phyloP scores from a whole-genome alignment of 2,329 filamentous ascomycete genomes.

The Neofusicoccum kwambonambiense region DNA sequence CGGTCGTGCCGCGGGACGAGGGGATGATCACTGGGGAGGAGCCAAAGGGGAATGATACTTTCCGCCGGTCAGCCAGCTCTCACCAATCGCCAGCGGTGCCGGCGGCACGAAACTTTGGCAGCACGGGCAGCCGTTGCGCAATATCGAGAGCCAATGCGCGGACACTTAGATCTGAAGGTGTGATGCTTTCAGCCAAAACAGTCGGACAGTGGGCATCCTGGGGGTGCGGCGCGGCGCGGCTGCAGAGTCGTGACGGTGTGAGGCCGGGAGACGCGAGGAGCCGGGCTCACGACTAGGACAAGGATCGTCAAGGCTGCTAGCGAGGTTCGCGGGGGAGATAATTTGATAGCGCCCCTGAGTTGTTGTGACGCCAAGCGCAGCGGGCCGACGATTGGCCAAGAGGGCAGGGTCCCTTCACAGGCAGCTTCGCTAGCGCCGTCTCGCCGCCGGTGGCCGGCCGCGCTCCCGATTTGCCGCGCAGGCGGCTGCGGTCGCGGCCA shows the following conservation, averaged over 20 bases:
- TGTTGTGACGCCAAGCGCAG: no score
- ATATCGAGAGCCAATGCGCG: not conserved
- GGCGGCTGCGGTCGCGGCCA: not conserved
- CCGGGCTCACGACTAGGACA: not conserved
- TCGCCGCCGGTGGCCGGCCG: not conserved
- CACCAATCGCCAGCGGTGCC: not conserved
- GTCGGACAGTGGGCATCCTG: not conserved
- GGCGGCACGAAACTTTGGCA: not conserved
- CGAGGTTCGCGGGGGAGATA: not conserved
- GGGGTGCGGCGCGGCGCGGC: not conserved
- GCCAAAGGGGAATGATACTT: not conserved
- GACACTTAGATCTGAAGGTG: not conserved
- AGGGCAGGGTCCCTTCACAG: not conserved
- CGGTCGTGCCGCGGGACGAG: slow-evolving; percentile 9
- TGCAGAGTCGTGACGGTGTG: not conserved
- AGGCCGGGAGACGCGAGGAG: not conserved
- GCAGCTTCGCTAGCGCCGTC: not conserved
- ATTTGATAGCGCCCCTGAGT: not conserved
- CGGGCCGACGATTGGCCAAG: not conserved
- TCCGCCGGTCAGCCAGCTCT: not conserved
- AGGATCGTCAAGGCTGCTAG: not conserved
- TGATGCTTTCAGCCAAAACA: not conserved
- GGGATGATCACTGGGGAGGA: slow-evolving; percentile 1
- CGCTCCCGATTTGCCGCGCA: not conserved
- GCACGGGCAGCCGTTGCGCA: not conserved